A percentile compares a stretch with the other conserved stretches of the same genome.
These are phyloP conservation scores for Anaeromyces robustus DNA, from an alignment of 192 early-diverging fungal genomes.

Conservation along the genomic window DNA sequence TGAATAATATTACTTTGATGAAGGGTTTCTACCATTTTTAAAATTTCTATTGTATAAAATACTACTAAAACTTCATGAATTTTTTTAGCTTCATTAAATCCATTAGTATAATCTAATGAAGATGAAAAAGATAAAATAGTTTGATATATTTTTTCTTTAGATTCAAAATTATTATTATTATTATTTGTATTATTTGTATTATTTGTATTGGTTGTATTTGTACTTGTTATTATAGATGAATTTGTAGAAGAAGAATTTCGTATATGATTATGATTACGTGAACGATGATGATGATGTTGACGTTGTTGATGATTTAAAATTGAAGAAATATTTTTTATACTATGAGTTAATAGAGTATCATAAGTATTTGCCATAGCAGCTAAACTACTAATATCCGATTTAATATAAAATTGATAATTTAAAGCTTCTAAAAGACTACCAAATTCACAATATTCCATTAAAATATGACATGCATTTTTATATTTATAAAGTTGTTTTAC, in stretches of 20 bases:
- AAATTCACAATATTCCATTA: neutral
- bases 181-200: too few species aligned
- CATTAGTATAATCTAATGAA: neutral
- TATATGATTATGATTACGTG: too few species aligned
- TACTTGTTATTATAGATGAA: too few species aligned
- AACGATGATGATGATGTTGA: too few species aligned
- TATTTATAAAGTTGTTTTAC: neutral
- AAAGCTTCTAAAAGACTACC: neutral
- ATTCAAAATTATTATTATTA: neutral
- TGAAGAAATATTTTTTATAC: neutral
- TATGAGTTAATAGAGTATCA: neutral
- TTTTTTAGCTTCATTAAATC: neutral
- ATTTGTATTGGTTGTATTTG: too few species aligned
- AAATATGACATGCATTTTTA: neutral
- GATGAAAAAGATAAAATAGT: neutral
- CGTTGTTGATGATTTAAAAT: neutral
- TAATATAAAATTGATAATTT: neutral
- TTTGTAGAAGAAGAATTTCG: too few species aligned
- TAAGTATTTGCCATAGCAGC: neutral
- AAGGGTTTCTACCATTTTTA: slow-evolving; percentile 18
- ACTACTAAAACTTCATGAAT: slow-evolving; percentile 20
- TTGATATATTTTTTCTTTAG: neutral
- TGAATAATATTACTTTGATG: slow-evolving; percentile 30
- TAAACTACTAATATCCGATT: neutral
- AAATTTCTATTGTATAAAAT: slow-evolving; percentile 28